Evolutionary conservation across 2,329 filamentous ascomycete genomes (phyloP).

Genomic region (Emergomyces pasteurianus): DNA sequence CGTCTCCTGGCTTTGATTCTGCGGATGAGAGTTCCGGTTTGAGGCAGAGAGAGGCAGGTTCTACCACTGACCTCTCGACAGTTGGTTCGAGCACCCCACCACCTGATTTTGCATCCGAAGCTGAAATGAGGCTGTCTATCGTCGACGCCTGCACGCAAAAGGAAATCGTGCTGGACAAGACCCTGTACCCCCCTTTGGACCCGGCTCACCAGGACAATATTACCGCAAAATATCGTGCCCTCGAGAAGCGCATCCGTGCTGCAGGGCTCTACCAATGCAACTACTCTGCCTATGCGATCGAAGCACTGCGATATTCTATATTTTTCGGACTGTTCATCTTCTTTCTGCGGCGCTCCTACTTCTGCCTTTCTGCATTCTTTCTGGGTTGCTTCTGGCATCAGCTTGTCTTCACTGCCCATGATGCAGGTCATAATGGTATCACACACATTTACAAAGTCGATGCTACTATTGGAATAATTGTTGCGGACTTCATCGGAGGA

Average conservation of each 20-base stretch:
- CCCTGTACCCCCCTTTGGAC: slow-evolving; percentile 71
- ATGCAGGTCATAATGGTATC: slow-evolving; percentile 93
- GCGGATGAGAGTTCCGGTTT: slow-evolving; percentile 27
- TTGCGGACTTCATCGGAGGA: slow-evolving; percentile 81
- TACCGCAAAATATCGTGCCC: slow-evolving; percentile 62
- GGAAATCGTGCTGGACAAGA: slow-evolving; percentile 61
- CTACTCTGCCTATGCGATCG: slow-evolving; percentile 66
- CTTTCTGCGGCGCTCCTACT: slow-evolving; percentile 53
- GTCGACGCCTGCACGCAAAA: slow-evolving; percentile 61
- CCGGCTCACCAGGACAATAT: slow-evolving; percentile 60
- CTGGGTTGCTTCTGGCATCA: slow-evolving; percentile 89
- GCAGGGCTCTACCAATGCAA: slow-evolving; percentile 75
- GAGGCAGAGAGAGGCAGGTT: slow-evolving; percentile 20
- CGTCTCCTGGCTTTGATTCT: slow-evolving; percentile 48
- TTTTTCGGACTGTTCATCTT: slow-evolving; percentile 52
- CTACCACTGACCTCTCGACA: not conserved
- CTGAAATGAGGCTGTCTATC: slow-evolving; percentile 43
- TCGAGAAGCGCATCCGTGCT: slow-evolving; percentile 58
- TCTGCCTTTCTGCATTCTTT: slow-evolving; percentile 55
- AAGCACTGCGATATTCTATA: slow-evolving; percentile 59
- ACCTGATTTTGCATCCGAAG: slow-evolving; percentile 6
- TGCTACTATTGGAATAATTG: slow-evolving; percentile 73
- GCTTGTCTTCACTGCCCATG: slow-evolving; percentile 83
- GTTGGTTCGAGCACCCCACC: not conserved
- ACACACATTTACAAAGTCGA: slow-evolving; percentile 80